phyloP scores from a whole-genome alignment of 2,329 filamentous ascomycete genomes.

The Colletotrichum shisoi region DNA sequence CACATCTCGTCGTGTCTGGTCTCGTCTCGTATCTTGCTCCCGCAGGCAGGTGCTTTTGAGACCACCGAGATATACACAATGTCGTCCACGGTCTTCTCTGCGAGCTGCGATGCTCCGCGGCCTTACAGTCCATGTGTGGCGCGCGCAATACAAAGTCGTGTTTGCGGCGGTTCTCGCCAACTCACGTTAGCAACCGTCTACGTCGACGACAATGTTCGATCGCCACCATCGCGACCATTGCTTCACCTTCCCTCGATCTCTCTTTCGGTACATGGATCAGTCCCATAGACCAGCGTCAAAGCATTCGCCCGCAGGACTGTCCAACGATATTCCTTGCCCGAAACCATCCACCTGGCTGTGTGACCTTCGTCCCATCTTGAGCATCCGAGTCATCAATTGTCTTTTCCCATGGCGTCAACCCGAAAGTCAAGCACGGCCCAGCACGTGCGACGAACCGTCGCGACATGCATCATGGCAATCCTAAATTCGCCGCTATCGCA shows the following conservation, averaged over 20 bases:
- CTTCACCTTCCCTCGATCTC: neutral
- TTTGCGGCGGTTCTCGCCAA: neutral
- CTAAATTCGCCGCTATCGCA: slow-evolving; percentile 14
- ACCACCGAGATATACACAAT: neutral
- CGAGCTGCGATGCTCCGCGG: neutral
- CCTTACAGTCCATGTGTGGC: neutral
- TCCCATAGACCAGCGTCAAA: neutral
- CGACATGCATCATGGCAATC: slow-evolving; percentile 3
- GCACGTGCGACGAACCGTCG: slow-evolving; percentile 1
- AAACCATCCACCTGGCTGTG: neutral
- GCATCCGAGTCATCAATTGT: neutral
- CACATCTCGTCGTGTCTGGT: neutral
- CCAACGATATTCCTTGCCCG: neutral
- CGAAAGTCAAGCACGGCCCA: slow-evolving; percentile 18
- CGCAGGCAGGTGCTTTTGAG: neutral
- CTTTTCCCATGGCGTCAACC: slow-evolving; percentile 10
- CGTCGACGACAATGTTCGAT: neutral
- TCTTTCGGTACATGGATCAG: neutral
- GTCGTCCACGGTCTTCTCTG: neutral
- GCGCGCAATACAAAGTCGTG: slow-evolving; percentile 15
- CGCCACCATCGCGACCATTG: neutral
- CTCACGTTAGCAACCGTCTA: slow-evolving; percentile 23
- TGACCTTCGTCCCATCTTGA: slow-evolving; percentile 9
- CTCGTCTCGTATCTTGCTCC: neutral
- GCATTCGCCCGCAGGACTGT: neutral